Percentiles rank a stretch among this genome's conserved stretches.
Conservation (phyloP, 768 basidiomycete genomes). For the Leccinum imitatum region DNA sequence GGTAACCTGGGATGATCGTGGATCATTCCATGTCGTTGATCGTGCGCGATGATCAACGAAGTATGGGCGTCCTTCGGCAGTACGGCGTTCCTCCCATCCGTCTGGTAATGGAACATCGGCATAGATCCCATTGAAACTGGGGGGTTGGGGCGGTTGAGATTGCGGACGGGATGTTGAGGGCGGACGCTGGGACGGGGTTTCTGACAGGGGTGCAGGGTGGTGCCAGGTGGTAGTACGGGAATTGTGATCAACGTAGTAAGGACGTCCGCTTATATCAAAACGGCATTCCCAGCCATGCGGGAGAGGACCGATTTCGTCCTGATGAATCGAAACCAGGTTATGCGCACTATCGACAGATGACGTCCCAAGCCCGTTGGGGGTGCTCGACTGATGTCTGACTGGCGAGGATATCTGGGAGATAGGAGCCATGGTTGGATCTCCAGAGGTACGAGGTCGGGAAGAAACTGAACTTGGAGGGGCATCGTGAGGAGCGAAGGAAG, state of each 20-base stretch:
- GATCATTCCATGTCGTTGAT: slow-evolving; percentile 92
- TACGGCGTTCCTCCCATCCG: slow-evolving; percentile 91
- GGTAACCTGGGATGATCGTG: slow-evolving; percentile 56
- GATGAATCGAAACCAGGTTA: slow-evolving; percentile 31
- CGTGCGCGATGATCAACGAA: slow-evolving; percentile 78
- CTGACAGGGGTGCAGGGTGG: slow-evolving; percentile 38
- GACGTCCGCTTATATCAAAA: slow-evolving; percentile 58
- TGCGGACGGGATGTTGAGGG: slow-evolving; percentile 16
- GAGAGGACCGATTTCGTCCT: slow-evolving; percentile 62
- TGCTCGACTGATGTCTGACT: slow-evolving; percentile 16
- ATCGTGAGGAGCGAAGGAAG: slow-evolving; percentile 19
- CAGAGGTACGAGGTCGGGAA: slow-evolving; percentile 17
- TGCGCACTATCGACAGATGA: slow-evolving; percentile 4
- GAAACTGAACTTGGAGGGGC: slow-evolving; percentile 8
- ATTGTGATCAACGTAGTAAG: slow-evolving; percentile 89
- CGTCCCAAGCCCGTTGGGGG: slow-evolving; percentile 5
- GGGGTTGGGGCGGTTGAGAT: slow-evolving; percentile 27
- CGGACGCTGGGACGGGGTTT: slow-evolving; percentile 21
- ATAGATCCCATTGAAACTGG: slow-evolving; percentile 36
- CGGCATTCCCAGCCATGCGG: slow-evolving; percentile 86
- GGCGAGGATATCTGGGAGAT: slow-evolving; percentile 10
- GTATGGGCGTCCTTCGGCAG: slow-evolving; percentile 80
- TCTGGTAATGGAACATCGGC: slow-evolving; percentile 74
- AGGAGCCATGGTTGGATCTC: slow-evolving; percentile 14
- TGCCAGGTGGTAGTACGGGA: slow-evolving; percentile 82